Percentiles rank a stretch among this genome's conserved stretches.
Evolutionary conservation across 805 yeast genomes (phyloP).

Genomic region (Candida awuae): DNA sequence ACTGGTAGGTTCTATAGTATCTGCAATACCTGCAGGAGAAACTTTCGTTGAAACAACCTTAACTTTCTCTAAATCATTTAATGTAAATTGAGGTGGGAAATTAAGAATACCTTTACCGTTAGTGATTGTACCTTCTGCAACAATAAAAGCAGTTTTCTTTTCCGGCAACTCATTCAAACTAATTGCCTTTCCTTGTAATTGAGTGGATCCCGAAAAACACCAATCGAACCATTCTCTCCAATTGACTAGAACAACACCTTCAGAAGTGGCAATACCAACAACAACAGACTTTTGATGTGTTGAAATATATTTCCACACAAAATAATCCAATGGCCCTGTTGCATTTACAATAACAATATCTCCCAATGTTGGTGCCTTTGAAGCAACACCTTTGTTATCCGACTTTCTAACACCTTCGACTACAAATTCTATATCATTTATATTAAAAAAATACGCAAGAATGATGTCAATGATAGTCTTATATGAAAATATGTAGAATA

Average conservation of each 20-base stretch:
- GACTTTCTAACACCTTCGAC: conserved; percentile 46
- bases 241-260: conserved; percentile 10
- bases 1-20: conserved; percentile 27
- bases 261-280: conserved; percentile 15
- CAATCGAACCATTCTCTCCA: conserved; percentile 5
- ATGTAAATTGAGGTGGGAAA: conserved; percentile 30
- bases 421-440: conserved; percentile 23
- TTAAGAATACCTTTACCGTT: conserved; percentile 74
- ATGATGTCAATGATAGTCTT: conserved; percentile 15
- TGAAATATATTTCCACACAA: conserved; percentile 24
- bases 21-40: conserved; percentile 30
- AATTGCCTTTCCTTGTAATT: conserved; percentile 1
- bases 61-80: conserved; percentile 9
- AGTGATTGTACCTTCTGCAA: conserved; percentile 79
- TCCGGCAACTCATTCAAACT: conserved; percentile 6
- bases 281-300: conserved; percentile 11
- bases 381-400: conserved; percentile 27
- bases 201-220: conserved; percentile 12
- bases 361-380: conserved; percentile 32
- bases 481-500: conserved; percentile 13
- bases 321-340: conserved; percentile 50
- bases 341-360: conserved; percentile 52
- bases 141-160: conserved; percentile 39
- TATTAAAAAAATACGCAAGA: conserved; percentile 29
- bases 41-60: conserved; percentile 32